Evolutionary conservation across 768 basidiomycete genomes (phyloP).

Genomic region (Agrocybe praecox): DNA sequence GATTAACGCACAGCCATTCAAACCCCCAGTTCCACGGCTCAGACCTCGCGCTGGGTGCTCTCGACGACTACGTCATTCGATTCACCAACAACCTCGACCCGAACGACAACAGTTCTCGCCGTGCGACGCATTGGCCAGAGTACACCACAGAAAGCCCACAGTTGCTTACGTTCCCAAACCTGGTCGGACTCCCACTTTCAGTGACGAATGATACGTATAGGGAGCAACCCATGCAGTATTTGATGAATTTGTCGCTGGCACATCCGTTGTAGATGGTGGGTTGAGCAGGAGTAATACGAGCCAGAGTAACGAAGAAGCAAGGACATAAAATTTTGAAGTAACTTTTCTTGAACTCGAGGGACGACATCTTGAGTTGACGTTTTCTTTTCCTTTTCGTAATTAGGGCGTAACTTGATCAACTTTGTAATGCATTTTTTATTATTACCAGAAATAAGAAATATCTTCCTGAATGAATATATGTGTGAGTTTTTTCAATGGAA

Average conservation of each 20-base stretch:
- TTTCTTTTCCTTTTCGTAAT: too few relatives aligned
- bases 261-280: conserved; percentile 15
- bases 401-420: too few relatives aligned
- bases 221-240: conserved; percentile 24
- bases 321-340: too few relatives aligned
- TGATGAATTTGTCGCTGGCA: conserved; percentile 26
- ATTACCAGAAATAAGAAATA: too few relatives aligned
- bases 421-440: too few relatives aligned
- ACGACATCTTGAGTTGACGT: too few relatives aligned
- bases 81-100: conserved; percentile 37
- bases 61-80: conserved; percentile 23
- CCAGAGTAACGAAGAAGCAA: too few relatives aligned
- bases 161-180: conserved; percentile 24
- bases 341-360: not conserved
- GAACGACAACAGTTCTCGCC: conserved; percentile 27
- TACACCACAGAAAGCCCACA: conserved; percentile 24
- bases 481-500: too few relatives aligned
- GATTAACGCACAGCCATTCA: too few relatives aligned
- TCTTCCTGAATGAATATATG: too few relatives aligned
- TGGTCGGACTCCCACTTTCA: conserved; percentile 1
- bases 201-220: conserved; percentile 33
- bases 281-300: not conserved
- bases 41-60: conserved; percentile 25
- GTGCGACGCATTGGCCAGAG: conserved; percentile 29
- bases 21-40: conserved; percentile 19